Conservation (phyloP, 805 yeast genomes). For the Candida suzukii region DNA sequence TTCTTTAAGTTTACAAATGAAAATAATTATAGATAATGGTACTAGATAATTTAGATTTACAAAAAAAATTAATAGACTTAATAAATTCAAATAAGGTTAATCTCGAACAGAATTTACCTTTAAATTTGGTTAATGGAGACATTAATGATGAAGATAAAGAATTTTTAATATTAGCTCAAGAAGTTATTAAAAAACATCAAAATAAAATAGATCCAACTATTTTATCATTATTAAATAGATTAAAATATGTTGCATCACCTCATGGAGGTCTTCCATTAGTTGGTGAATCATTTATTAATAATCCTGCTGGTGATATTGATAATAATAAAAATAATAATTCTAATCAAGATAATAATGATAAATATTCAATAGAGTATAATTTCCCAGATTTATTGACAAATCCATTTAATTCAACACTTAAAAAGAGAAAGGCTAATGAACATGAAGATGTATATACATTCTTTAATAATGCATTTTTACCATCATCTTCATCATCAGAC, state of each 20-base stretch:
- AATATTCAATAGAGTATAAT: background rate
- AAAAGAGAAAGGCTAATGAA: background rate
- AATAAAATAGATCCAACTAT: constrained; percentile 56
- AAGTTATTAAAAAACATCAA: constrained; percentile 40
- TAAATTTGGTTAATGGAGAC: background rate
- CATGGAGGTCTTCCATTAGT: constrained; percentile 44
- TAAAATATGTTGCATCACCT: constrained; percentile 53
- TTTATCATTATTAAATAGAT: constrained; percentile 46
- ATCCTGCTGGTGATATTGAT: no score
- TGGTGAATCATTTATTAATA: background rate
- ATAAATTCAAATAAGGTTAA: background rate
- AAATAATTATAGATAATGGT: background rate
- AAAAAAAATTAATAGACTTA: background rate
- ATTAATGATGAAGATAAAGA: constrained; percentile 43
- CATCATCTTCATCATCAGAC: background rate
- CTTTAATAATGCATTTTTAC: no score
- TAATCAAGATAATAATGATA: background rate
- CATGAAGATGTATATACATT: no score
- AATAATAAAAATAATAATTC: background rate
- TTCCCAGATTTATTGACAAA: background rate
- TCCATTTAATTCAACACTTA: background rate
- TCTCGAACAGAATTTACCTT: background rate
- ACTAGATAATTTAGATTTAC: background rate
- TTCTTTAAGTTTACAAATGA: no score
- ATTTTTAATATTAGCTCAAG: constrained; percentile 53